Evolutionary conservation across 2,329 filamentous ascomycete genomes (phyloP), one percentile per base, ranked within the genome.

Genomic region (Monascus ruber): DNA sequence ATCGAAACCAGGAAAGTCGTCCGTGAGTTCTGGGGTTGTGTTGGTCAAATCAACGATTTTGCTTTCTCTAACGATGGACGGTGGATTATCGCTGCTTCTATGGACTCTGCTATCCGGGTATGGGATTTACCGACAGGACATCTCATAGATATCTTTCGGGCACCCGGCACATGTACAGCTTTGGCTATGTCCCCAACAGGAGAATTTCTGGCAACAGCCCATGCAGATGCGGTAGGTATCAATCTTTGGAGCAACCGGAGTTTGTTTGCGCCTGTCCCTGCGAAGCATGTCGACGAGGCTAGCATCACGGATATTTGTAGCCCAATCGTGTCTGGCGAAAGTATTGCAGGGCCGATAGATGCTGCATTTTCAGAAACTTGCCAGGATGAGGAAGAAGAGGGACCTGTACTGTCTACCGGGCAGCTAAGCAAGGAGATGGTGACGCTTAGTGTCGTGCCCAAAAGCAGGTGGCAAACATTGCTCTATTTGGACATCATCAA

Each of bases 61-160:
- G 81, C 78, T 52, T 96, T 98, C 64, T 96, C 89, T 3, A 85
- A 80, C 48, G 88, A 96, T 58, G 89, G 89, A 6, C 78, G 87
- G 41, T 98, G 91, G 91, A 79, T 98, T 48, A 77, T 95, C 41
- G 85, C 87, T 24, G 83, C 87, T 8, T 87, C 86, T 0, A 80
- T 83, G 53, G 85, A 94, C 55, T 77, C 79, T 1, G 69, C 86
- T 5, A 69, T 95, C 37, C 78, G 91, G 33, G 77, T 96, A 5
- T 98, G 91, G 87, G 93, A 98, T 65, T 70, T 98, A 26, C 86
- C 91, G 0, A 98, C 93, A 0, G 89, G 87, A 25, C 89, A 98
- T 63, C 72, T 98, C 9, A 91, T 98, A 45, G 91, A 98, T 57
- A 85, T 85, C 2, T 87, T 98, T 63, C 79, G 79, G 42, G 75